These are phyloP conservation scores for Aspergillus ruber DNA, from an alignment of 2,329 filamentous ascomycete genomes.

Conservation along the genomic window DNA sequence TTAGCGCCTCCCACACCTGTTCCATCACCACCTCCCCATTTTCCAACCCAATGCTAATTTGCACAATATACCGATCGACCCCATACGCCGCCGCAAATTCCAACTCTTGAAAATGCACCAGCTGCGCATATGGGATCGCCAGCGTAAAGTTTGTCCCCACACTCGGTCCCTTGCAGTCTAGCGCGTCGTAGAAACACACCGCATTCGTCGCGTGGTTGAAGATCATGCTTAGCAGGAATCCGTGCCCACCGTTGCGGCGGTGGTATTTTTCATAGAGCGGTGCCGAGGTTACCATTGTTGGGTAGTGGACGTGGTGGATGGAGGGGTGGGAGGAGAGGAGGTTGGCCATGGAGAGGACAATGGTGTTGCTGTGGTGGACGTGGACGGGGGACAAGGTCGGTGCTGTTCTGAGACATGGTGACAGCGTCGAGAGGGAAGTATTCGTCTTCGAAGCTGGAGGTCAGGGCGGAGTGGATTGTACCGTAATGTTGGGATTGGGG, in stretches of 20 bases:
- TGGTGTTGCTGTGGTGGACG: conserved; percentile 14
- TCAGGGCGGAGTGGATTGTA: conserved; percentile 24
- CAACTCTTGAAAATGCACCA: conserved; percentile 19
- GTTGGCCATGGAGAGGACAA: conserved; percentile 14
- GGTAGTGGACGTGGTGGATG: conserved; percentile 18
- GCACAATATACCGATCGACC: conserved; percentile 15
- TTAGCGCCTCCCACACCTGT: background rate
- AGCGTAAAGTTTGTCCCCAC: conserved; percentile 25
- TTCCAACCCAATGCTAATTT: conserved; percentile 16
- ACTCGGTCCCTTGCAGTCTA: conserved; percentile 26
- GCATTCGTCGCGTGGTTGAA: conserved; percentile 15
- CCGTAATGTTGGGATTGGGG: conserved; percentile 39
- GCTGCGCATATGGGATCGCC: conserved; percentile 15
- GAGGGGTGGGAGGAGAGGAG: conserved; percentile 12
- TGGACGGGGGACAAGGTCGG: conserved; percentile 17
- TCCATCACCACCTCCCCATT: conserved; percentile 3
- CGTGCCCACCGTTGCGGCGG: conserved; percentile 16
- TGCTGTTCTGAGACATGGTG: conserved; percentile 15
- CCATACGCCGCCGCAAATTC: conserved; percentile 24
- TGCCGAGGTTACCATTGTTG: conserved; percentile 8
- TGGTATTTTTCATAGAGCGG: conserved; percentile 14
- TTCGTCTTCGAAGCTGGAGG: conserved; percentile 11
- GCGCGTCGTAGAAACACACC: conserved; percentile 22
- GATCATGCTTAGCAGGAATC: conserved; percentile 17
- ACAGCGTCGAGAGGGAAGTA: conserved; percentile 17